Evolutionary conservation across 441 rosid species (phyloP).

Genomic region (Macaranga tanarius): DNA sequence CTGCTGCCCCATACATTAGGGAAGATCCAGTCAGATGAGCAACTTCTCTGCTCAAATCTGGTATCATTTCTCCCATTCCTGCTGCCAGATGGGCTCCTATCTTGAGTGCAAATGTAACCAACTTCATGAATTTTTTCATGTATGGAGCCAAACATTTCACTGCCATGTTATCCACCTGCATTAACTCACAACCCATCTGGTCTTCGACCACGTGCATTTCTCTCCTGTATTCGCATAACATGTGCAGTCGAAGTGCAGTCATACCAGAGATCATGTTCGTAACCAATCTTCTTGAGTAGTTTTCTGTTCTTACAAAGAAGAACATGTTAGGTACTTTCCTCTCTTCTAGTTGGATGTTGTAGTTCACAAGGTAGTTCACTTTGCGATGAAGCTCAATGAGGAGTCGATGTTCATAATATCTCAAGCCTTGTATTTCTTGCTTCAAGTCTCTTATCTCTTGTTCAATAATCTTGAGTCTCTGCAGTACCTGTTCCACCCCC

Average conservation of each 20-base stretch:
- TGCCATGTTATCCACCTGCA: conserved; percentile 81
- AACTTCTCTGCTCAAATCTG: conserved; percentile 83
- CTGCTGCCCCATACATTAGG: conserved; percentile 70
- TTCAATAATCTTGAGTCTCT: conserved; percentile 88
- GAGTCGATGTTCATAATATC: conserved; percentile 85
- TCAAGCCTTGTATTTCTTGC: conserved; percentile 93
- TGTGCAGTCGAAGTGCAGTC: conserved; percentile 80
- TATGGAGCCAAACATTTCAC: conserved; percentile 79
- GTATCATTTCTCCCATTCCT: conserved; percentile 94
- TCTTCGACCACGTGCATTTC: conserved; percentile 95
- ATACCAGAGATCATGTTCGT: conserved; percentile 77
- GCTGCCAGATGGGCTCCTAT: conserved; percentile 94
- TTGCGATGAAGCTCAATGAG: conserved; percentile 84
- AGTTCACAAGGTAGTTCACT: conserved; percentile 85
- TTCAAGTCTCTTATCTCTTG: conserved; percentile 92
- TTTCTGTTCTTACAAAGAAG: conserved; percentile 72
- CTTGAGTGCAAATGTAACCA: conserved; percentile 82
- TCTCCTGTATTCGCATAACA: conserved; percentile 81
- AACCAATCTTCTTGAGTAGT: conserved; percentile 81
- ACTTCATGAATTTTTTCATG: conserved; percentile 80
- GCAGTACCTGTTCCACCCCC: conserved; percentile 83
- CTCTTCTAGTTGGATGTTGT: conserved; percentile 75
- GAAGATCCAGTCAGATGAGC: conserved; percentile 73
- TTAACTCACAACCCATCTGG: conserved; percentile 83
- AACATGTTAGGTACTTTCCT: conserved; percentile 97